These are phyloP conservation scores for Penicillium mononematosum DNA, from an alignment of 495 filamentous ascomycete species.

Conservation along the genomic window DNA sequence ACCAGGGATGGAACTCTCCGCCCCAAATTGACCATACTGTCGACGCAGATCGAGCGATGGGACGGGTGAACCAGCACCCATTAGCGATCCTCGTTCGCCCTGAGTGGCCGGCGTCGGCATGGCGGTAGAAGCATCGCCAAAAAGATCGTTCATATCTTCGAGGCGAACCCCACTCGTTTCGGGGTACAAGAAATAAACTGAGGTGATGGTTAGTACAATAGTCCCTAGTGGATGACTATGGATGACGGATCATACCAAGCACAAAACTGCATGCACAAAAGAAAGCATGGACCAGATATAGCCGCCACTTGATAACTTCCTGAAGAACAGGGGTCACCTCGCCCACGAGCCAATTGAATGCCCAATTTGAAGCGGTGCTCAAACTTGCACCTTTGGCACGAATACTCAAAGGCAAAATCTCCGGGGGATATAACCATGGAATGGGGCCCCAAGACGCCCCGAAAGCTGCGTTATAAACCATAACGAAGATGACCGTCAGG, in stretches of 20 bases:
- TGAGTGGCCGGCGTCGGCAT: constrained; percentile 69
- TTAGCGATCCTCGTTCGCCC: constrained; percentile 72
- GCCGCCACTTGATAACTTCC: constrained; percentile 83
- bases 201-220: constrained; percentile 3
- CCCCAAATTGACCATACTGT: constrained; percentile 47
- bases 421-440: constrained; percentile 96
- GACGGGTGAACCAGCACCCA: constrained; percentile 70
- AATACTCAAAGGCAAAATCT: constrained; percentile 95
- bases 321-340: constrained; percentile 92
- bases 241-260: constrained; percentile 65
- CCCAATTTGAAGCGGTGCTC: constrained; percentile 96
- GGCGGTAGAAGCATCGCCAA: constrained; percentile 83
- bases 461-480: constrained; percentile 98
- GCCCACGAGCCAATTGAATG: constrained; percentile 96
- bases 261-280: constrained; percentile 97
- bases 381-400: constrained; percentile 95
- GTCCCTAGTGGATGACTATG: background rate
- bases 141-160: constrained; percentile 92
- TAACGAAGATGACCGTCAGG: constrained; percentile 89
- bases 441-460: constrained; percentile 99
- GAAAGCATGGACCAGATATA: constrained; percentile 94
- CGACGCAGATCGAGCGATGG: constrained; percentile 73
- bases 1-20: constrained; percentile 65
- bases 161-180: constrained; percentile 93
- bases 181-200: constrained; percentile 95